Conservation (phyloP, 805 yeast species). For the Starmerella floricola region DNA sequence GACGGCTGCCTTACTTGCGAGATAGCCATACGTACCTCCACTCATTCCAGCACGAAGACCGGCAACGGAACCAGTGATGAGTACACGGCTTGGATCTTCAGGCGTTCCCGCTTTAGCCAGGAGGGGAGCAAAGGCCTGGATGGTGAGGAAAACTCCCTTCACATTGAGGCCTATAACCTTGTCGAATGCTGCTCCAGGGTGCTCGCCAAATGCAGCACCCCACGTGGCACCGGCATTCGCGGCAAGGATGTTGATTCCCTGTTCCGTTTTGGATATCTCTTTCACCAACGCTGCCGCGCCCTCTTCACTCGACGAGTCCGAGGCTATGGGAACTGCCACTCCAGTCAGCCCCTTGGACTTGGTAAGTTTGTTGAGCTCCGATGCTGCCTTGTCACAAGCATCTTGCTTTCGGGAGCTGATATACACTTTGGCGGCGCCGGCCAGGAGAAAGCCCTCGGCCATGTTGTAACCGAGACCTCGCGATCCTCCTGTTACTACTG, state of each 20-base stretch:
- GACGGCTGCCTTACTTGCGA: constrained; percentile 65
- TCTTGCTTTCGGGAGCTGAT: constrained; percentile 51
- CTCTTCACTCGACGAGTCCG: constrained; percentile 42
- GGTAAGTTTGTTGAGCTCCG: constrained; percentile 25
- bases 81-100: constrained; percentile 51
- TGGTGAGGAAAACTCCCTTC: constrained; percentile 53
- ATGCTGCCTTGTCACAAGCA: constrained; percentile 49
- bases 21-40: constrained; percentile 56
- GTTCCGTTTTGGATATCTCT: constrained; percentile 30
- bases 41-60: constrained; percentile 35
- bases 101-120: constrained; percentile 41
- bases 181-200: constrained; percentile 48
- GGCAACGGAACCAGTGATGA: constrained; percentile 57
- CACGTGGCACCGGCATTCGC: constrained; percentile 75
- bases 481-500: constrained; percentile 62
- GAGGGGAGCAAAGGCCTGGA: constrained; percentile 50
- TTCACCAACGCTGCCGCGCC: constrained; percentile 38
- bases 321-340: constrained; percentile 39
- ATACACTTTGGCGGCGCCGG: constrained; percentile 51
- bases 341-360: constrained; percentile 26
- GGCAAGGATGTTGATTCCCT: constrained; percentile 46
- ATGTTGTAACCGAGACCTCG: constrained; percentile 61
- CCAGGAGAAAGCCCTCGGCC: constrained; percentile 49
- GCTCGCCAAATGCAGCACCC: constrained; percentile 54
- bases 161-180: constrained; percentile 55